Percentiles rank a stretch among this genome's conserved stretches.
Conservation (phyloP, 2,329 filamentous ascomycete genomes). For the Coccinonectria pachysandricola region DNA sequence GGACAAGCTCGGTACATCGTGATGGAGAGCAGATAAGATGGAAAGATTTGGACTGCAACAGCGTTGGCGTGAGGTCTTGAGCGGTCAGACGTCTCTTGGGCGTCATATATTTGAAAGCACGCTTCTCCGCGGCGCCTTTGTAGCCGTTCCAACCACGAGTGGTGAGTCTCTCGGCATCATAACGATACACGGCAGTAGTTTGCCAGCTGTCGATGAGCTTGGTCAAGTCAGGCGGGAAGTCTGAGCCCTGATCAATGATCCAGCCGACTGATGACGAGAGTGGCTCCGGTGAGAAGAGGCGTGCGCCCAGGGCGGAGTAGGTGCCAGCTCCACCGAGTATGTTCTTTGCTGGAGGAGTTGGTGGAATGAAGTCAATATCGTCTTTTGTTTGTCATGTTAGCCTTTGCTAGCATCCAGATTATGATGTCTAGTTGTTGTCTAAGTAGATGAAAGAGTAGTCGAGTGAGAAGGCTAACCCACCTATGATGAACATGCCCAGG, state of each 20-base stretch:
- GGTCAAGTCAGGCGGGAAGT: constrained; percentile 64
- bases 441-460: too few species aligned
- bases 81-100: constrained; percentile 75
- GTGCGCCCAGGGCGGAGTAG: constrained; percentile 78
- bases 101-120: constrained; percentile 78
- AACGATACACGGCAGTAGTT: constrained; percentile 61
- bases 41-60: constrained; percentile 67
- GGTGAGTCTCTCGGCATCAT: constrained; percentile 58
- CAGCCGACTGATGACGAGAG: constrained; percentile 65
- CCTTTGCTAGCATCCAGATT: too few species aligned
- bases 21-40: constrained; percentile 77
- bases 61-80: constrained; percentile 52
- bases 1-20: constrained; percentile 66
- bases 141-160: constrained; percentile 94
- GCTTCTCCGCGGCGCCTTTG: constrained; percentile 54
- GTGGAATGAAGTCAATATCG: constrained; percentile 77
- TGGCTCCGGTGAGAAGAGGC: constrained; percentile 67
- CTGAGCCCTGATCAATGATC: constrained; percentile 82
- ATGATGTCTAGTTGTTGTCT: too few species aligned
- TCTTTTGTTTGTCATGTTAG: constrained; percentile 40
- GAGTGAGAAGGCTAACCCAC: too few species aligned
- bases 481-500: constrained; percentile 65
- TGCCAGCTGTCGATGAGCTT: constrained; percentile 61
- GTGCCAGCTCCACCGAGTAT: constrained; percentile 84
- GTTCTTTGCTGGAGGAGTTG: constrained; percentile 57